Evolutionary conservation across 1,284 basidiomycete genomes (phyloP).

Genomic region (Volvariella volvacea): DNA sequence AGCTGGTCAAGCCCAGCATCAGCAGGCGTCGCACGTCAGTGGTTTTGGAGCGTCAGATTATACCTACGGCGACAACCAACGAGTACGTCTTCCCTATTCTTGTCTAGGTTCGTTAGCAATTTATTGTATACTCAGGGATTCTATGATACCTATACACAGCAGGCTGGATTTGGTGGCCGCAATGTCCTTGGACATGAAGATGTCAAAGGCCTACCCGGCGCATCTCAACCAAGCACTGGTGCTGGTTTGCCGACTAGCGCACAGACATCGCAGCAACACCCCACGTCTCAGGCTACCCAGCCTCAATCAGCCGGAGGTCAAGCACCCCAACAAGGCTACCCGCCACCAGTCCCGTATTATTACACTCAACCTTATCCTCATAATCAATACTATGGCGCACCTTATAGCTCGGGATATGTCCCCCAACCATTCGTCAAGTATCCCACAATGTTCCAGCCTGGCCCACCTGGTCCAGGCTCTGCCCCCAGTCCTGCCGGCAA

Average conservation of each 20-base stretch:
- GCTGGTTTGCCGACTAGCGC: slow-evolving; percentile 44
- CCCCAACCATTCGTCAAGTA: slow-evolving; percentile 71
- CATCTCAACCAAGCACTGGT: slow-evolving; percentile 47
- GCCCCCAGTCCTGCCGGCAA: slow-evolving; percentile 57
- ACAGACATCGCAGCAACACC: slow-evolving; percentile 50
- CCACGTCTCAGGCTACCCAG: slow-evolving; percentile 38
- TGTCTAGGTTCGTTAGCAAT: slow-evolving; percentile 1
- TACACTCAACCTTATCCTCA: slow-evolving; percentile 64
- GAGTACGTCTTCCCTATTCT: slow-evolving; percentile 34
- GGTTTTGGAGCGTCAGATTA: slow-evolving; percentile 58
- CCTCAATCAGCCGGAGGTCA: slow-evolving; percentile 51
- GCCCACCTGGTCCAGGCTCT: slow-evolving; percentile 56
- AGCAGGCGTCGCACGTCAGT: slow-evolving; percentile 51
- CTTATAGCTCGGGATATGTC: slow-evolving; percentile 67
- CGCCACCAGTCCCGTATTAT: slow-evolving; percentile 56
- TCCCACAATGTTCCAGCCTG: slow-evolving; percentile 63
- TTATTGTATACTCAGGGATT: slow-evolving; percentile 43
- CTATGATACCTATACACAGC: slow-evolving; percentile 64
- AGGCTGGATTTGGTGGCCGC: slow-evolving; percentile 52
- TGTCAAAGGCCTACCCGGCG: slow-evolving; percentile 54
- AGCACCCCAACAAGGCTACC: slow-evolving; percentile 55
- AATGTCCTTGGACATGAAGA: slow-evolving; percentile 65
- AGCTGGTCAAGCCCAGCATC: slow-evolving; percentile 31
- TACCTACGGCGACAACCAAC: slow-evolving; percentile 55
- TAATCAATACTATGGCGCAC: slow-evolving; percentile 66